A percentile compares a stretch with the other conserved stretches of the same genome.
Conservation (phyloP, 768 basidiomycete species). For the Obba rivulosa region DNA sequence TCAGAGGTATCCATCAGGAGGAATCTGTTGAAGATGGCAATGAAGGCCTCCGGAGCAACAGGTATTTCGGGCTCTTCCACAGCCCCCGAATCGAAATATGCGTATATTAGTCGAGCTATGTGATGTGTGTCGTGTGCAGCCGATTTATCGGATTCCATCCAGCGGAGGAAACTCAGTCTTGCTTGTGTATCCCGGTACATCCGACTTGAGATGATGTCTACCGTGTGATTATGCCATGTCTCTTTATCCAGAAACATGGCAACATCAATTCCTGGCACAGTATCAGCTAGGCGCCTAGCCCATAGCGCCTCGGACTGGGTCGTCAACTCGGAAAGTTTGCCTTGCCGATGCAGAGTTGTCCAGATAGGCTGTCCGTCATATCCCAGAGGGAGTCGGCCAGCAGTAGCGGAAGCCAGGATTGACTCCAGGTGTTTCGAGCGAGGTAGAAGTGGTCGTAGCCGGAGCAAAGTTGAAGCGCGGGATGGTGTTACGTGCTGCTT, state of each 20-base stretch:
- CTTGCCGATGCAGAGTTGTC: not conserved
- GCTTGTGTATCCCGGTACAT: slow-evolving; percentile 12
- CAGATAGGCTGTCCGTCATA: slow-evolving; percentile 20
- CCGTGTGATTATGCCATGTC: slow-evolving; percentile 11
- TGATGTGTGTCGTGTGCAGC: slow-evolving; percentile 3
- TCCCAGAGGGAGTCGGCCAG: slow-evolving; percentile 27
- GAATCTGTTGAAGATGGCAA: slow-evolving; percentile 15
- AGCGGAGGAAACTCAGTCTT: slow-evolving; percentile 4
- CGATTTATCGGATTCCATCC: slow-evolving; percentile 16
- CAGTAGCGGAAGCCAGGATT: slow-evolving; percentile 39
- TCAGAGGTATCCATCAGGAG: slow-evolving; percentile 2
- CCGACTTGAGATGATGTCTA: slow-evolving; percentile 14
- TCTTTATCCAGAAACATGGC: not conserved
- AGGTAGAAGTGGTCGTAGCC: slow-evolving; percentile 22
- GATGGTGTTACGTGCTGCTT: slow-evolving; percentile 12
- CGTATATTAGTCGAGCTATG: slow-evolving; percentile 17
- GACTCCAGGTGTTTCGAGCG: slow-evolving; percentile 39
- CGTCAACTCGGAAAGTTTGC: not conserved
- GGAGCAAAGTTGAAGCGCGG: slow-evolving; percentile 22
- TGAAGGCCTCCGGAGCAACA: not conserved
- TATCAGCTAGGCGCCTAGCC: slow-evolving; percentile 4
- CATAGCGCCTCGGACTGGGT: slow-evolving; percentile 8
- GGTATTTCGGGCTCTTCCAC: not conserved
- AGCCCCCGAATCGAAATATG: slow-evolving; percentile 10
- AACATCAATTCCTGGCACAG: not conserved